Evolutionary conservation across 2,329 filamentous ascomycete species (phyloP), one percentile per base, ranked within the genome.

Genomic region (Botrytis fabae): DNA sequence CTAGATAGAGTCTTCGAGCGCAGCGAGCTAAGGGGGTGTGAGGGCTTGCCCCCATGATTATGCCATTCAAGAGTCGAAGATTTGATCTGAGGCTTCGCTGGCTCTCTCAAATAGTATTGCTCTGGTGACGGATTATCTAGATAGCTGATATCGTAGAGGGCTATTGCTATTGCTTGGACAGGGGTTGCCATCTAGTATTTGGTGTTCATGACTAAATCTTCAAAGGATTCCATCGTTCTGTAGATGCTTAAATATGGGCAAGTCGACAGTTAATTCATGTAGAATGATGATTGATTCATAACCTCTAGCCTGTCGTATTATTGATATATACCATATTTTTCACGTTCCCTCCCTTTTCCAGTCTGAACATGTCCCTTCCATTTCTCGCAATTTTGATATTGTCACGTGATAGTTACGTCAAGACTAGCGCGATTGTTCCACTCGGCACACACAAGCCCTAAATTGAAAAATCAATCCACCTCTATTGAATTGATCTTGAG

Each of bases 361-460:
- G 1, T 40, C 25, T 40, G 35, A 28, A n/a, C 2, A 66, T 54
- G 35, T 28, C 54, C 25, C 28, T 38, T 16, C 35, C 20, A 6
- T 14, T 40, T 66, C 46, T 8, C 10, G 10, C 32, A 10, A 28
- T 40, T 16, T 18, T 38, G 32, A 40, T 28, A 44, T 7, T 0
- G 20, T 57, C 65, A 69, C 65, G 65, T 69, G 65, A n/a, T 6
- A 5, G 9, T 32, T 18, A 32, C n/a, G 38, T 57, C 65, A 44
- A 32, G 54, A 57, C 48, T 72, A 72, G 70, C 70, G 70, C 25
- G 25, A 35, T 59, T 64, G 44, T 60, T 69, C 51, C 62, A 57
- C 63, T 72, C 70, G 70, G 70, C 63, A 72, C 70, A 72, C 70
- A 72, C 70, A 72, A 72, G 70, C 70, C 70, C 63, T 72, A 72